phyloP scores from a whole-genome alignment of 2,329 filamentous ascomycete genomes.

The Rhynchosporium agropyri region DNA sequence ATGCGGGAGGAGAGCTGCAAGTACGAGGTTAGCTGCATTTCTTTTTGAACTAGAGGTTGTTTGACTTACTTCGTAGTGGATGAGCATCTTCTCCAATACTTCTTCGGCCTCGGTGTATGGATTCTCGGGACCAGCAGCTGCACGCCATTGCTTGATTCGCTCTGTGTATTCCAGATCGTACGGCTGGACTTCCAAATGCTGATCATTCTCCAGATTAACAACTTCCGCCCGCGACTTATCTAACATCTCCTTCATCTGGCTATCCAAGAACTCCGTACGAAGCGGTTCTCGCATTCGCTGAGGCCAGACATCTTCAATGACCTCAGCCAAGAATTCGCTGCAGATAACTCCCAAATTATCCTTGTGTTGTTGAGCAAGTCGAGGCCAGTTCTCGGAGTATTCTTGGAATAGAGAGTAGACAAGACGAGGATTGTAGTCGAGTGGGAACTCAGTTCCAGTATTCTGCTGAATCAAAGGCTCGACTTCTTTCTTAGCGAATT shows the following conservation, averaged over 20 bases:
- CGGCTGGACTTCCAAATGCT: conserved; percentile 24
- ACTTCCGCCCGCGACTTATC: conserved; percentile 21
- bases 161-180: conserved; percentile 26
- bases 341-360: conserved; percentile 25
- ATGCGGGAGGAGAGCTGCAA: conserved; percentile 22
- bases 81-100: conserved; percentile 27
- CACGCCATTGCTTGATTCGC: conserved; percentile 20
- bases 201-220: conserved; percentile 21
- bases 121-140: conserved; percentile 13
- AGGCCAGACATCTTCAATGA: conserved; percentile 27
- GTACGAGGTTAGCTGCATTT: not conserved
- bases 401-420: conserved; percentile 24
- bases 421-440: conserved; percentile 24
- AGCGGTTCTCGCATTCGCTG: conserved; percentile 24
- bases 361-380: conserved; percentile 26
- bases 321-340: conserved; percentile 25
- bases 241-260: conserved; percentile 22
- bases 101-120: conserved; percentile 23
- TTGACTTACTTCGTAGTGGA: conserved; percentile 24
- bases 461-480: conserved; percentile 22
- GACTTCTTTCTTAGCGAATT: conserved; percentile 25
- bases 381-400: conserved; percentile 25
- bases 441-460: conserved; percentile 25
- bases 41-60: not conserved
- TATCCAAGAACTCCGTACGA: conserved; percentile 22